Conservation (phyloP, 2,329 filamentous ascomycete species). For the Alternaria ventricosa region DNA sequence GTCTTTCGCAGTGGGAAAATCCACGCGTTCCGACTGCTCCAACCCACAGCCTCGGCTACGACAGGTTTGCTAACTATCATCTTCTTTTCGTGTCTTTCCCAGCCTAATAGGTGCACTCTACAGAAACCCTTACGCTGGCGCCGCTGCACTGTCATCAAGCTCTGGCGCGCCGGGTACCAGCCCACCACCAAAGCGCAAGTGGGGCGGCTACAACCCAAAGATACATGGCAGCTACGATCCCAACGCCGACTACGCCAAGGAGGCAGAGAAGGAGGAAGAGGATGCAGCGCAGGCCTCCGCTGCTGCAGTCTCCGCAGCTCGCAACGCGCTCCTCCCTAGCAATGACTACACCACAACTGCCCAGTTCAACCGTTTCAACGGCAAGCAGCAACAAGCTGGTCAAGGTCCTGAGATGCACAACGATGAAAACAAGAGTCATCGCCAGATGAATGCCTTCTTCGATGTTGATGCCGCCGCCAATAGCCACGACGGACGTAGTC, state of each 20-base stretch:
- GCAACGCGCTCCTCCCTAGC: conserved; percentile 25
- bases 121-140: conserved; percentile 31
- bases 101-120: conserved; percentile 39
- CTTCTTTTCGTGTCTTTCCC: conserved; percentile 33
- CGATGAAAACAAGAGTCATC: conserved; percentile 83
- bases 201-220: conserved; percentile 89
- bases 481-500: conserved; percentile 83
- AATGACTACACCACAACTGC: conserved; percentile 70
- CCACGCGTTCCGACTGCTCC: conserved; percentile 68
- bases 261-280: conserved; percentile 51
- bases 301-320: conserved; percentile 34
- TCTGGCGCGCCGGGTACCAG: conserved; percentile 43
- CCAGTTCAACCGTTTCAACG: conserved; percentile 91
- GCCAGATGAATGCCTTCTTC: conserved; percentile 94
- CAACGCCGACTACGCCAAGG: conserved; percentile 84
- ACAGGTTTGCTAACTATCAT: conserved; percentile 47
- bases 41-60: conserved; percentile 22
- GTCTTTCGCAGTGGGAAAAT: conserved; percentile 81
- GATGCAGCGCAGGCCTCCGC: conserved; percentile 36
- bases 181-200: conserved; percentile 49
- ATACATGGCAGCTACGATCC: conserved; percentile 98
- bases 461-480: conserved; percentile 95
- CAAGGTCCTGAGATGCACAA: conserved; percentile 77
- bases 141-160: conserved; percentile 38
- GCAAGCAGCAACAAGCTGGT: conserved; percentile 74